A percentile compares a stretch with the other conserved stretches of the same genome.
These are phyloP conservation scores for Basidiobolus heterosporus DNA, from an alignment of 371 early-diverging fungal genomes.

Conservation along the genomic window DNA sequence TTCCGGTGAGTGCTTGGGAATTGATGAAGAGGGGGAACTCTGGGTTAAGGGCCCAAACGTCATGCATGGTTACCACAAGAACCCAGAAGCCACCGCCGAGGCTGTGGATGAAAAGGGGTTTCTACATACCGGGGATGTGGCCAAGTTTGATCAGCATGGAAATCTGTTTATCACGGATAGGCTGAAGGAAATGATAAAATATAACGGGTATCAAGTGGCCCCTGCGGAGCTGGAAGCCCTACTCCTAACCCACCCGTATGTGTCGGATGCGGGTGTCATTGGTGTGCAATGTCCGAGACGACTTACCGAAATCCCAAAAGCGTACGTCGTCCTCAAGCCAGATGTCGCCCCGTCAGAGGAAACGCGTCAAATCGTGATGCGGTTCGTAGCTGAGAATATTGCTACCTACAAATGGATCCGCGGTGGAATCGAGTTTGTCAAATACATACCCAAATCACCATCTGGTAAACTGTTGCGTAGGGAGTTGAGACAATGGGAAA, in stretches of 20 bases:
- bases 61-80: slow-evolving; percentile 57
- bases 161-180: slow-evolving; percentile 38
- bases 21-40: slow-evolving; percentile 47
- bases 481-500: slow-evolving; percentile 1
- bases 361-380: slow-evolving; percentile 26
- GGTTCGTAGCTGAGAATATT: slow-evolving; percentile 39
- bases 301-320: slow-evolving; percentile 67
- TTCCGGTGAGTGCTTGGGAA: slow-evolving; percentile 29
- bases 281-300: slow-evolving; percentile 35
- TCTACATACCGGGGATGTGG: slow-evolving; percentile 75
- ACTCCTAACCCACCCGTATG: slow-evolving; percentile 41
- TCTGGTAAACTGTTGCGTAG: slow-evolving; percentile 66
- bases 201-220: slow-evolving; percentile 55
- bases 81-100: slow-evolving; percentile 40
- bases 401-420: slow-evolving; percentile 58
- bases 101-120: slow-evolving; percentile 52
- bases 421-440: slow-evolving; percentile 55
- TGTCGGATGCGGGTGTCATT: slow-evolving; percentile 63
- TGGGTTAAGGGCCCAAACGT: slow-evolving; percentile 67
- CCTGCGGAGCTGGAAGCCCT: slow-evolving; percentile 75
- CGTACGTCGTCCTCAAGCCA: slow-evolving; percentile 43
- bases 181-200: slow-evolving; percentile 40
- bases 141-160: slow-evolving; percentile 31
- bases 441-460: slow-evolving; percentile 55
- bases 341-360: slow-evolving; percentile 11